phyloP scores from a whole-genome alignment of 2,329 filamentous ascomycete genomes.

The Sporothrix brasiliensis region DNA sequence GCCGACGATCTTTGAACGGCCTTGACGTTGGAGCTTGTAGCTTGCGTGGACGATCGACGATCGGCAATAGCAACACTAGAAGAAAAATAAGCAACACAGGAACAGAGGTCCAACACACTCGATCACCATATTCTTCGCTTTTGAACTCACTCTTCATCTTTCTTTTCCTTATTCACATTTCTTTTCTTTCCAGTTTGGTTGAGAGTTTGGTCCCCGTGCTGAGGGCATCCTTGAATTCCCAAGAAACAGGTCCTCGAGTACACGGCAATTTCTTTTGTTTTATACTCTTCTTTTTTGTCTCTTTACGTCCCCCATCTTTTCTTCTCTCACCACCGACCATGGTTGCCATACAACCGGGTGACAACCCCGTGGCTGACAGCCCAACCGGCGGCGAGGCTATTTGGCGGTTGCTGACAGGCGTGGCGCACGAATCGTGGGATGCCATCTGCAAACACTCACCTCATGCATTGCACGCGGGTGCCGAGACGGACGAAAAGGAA shows the following conservation, averaged over 20 bases:
- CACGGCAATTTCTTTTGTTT: neutral
- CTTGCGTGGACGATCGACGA: slow-evolving; percentile 7
- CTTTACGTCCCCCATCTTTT: neutral
- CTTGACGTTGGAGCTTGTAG: neutral
- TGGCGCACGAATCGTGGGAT: slow-evolving; percentile 29
- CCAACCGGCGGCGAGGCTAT: slow-evolving; percentile 23
- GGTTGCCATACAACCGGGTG: slow-evolving; percentile 31
- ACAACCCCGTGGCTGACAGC: slow-evolving; percentile 19
- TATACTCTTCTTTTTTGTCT: neutral
- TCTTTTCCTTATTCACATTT: slow-evolving; percentile 1
- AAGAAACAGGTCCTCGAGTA: neutral
- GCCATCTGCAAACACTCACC: slow-evolving; percentile 31
- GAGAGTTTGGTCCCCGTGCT: slow-evolving; percentile 7
- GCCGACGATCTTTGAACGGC: slow-evolving; percentile 13
- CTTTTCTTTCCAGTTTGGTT: neutral
- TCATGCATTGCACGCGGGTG: neutral
- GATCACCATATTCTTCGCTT: neutral
- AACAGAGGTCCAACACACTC: neutral
- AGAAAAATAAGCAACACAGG: neutral
- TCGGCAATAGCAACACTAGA: neutral
- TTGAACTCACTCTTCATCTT: neutral
- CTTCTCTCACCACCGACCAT: slow-evolving; percentile 16
- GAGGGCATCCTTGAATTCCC: neutral
- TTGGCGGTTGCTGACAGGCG: slow-evolving; percentile 24
- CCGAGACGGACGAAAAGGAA: neutral